Conservation (phyloP, 2,329 filamentous ascomycete genomes). For the Trichothecium roseum region DNA sequence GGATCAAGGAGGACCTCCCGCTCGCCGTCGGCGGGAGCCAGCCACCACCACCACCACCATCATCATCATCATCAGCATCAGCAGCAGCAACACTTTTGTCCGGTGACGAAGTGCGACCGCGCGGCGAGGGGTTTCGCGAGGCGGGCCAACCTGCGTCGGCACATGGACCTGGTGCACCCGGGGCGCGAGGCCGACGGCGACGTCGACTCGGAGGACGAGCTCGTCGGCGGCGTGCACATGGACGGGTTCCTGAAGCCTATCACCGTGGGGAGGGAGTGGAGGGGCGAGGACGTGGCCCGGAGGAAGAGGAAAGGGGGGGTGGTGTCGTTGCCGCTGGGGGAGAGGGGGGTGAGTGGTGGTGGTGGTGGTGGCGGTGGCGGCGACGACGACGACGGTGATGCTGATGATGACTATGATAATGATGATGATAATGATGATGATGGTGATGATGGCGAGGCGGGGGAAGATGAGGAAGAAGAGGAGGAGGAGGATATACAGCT, state of each 20-base stretch:
- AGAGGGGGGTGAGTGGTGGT: no score
- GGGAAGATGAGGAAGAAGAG: no score
- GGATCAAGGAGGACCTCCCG: slow-evolving; percentile 14
- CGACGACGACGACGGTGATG: no score
- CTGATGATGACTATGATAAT: no score
- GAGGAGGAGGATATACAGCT: no score
- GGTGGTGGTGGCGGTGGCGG: no score
- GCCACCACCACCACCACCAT: no score
- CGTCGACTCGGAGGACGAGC: slow-evolving; percentile 38
- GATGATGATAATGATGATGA: no score
- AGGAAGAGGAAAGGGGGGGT: slow-evolving; percentile 20
- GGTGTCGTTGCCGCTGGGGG: slow-evolving; percentile 11
- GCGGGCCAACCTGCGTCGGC: slow-evolving; percentile 23
- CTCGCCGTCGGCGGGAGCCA: slow-evolving; percentile 13
- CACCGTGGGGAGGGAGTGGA: slow-evolving; percentile 35
- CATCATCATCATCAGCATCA: slow-evolving; percentile 12
- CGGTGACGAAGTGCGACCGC: slow-evolving; percentile 24
- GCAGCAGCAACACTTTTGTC: slow-evolving; percentile 23
- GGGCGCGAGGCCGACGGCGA: slow-evolving; percentile 17
- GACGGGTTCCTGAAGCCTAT: slow-evolving; percentile 57
- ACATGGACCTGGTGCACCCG: slow-evolving; percentile 27
- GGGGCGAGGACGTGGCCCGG: slow-evolving; percentile 20
- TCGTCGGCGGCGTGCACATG: slow-evolving; percentile 53
- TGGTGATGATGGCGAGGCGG: no score
- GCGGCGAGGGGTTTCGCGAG: slow-evolving; percentile 24